phyloP scores from a whole-genome alignment of 331 rosid species.

The Malus hybrid region DNA sequence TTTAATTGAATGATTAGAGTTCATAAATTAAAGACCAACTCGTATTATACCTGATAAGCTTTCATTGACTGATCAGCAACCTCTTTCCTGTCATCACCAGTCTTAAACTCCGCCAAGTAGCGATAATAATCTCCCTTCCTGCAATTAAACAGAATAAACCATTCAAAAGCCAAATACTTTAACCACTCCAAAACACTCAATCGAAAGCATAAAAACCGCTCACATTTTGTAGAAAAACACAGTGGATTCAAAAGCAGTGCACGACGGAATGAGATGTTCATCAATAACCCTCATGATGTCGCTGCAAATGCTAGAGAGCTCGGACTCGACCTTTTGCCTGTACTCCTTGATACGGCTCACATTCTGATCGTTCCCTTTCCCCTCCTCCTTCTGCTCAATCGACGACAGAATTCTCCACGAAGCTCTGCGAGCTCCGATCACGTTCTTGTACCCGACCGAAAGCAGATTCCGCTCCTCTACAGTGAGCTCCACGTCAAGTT shows the following conservation, averaged over 20 bases:
- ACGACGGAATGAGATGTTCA: slow-evolving; percentile 50
- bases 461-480: slow-evolving; percentile 60
- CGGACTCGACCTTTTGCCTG: slow-evolving; percentile 49
- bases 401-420: slow-evolving; percentile 65
- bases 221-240: slow-evolving; percentile 61
- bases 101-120: slow-evolving; percentile 49
- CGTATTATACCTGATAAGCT: slow-evolving; percentile 42
- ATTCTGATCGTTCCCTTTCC: slow-evolving; percentile 42
- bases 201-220: neutral
- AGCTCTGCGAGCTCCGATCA: slow-evolving; percentile 56
- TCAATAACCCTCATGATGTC: slow-evolving; percentile 55
- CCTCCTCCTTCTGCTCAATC: slow-evolving; percentile 56
- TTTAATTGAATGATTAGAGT: slow-evolving; percentile 40
- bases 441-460: slow-evolving; percentile 56
- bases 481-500: slow-evolving; percentile 48
- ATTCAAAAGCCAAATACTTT: neutral
- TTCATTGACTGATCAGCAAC: slow-evolving; percentile 56
- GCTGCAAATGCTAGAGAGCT: slow-evolving; percentile 42
- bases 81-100: slow-evolving; percentile 50
- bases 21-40: neutral
- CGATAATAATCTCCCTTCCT: slow-evolving; percentile 70
- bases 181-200: neutral
- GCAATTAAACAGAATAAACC: slow-evolving; percentile 3
- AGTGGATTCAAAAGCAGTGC: slow-evolving; percentile 41
- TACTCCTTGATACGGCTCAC: slow-evolving; percentile 51